phyloP scores from a whole-genome alignment of 1,284 basidiomycete species.

The Stygiomarasmius scandens region DNA sequence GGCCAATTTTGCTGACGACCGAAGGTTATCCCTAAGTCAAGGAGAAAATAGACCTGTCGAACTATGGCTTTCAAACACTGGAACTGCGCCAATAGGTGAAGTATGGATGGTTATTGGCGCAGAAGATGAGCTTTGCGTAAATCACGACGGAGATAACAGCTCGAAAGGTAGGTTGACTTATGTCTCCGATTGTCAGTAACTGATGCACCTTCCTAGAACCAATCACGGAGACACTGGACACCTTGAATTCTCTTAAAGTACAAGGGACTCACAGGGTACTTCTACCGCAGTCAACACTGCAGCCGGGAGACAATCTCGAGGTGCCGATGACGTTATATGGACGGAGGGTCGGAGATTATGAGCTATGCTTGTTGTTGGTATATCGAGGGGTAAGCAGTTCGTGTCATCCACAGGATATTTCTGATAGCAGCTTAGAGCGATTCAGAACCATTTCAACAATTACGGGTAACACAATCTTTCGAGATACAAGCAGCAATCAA shows the following conservation, averaged over 20 bases:
- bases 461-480: constrained; percentile 56
- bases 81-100: constrained; percentile 58
- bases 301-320: constrained; percentile 49
- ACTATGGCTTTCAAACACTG: constrained; percentile 65
- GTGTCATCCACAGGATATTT: constrained; percentile 6
- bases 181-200: neutral
- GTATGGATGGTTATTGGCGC: constrained; percentile 66
- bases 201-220: constrained; percentile 20
- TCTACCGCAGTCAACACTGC: constrained; percentile 39
- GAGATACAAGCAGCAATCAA: constrained; percentile 61
- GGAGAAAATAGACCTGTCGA: constrained; percentile 61
- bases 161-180: constrained; percentile 14
- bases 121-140: constrained; percentile 65
- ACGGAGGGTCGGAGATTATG: constrained; percentile 46
- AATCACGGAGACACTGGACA: constrained; percentile 43
- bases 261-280: constrained; percentile 50
- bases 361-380: constrained; percentile 63
- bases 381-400: constrained; percentile 62
- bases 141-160: constrained; percentile 12
- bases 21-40: constrained; percentile 52
- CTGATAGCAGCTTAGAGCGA: constrained; percentile 38
- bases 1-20: constrained; percentile 57
- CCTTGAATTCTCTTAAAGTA: constrained; percentile 56
- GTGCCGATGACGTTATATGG: constrained; percentile 58
- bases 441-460: constrained; percentile 53